These are phyloP conservation scores for Ilex asprella DNA, from an alignment of 257 asterid genomes.

Conservation along the genomic window DNA sequence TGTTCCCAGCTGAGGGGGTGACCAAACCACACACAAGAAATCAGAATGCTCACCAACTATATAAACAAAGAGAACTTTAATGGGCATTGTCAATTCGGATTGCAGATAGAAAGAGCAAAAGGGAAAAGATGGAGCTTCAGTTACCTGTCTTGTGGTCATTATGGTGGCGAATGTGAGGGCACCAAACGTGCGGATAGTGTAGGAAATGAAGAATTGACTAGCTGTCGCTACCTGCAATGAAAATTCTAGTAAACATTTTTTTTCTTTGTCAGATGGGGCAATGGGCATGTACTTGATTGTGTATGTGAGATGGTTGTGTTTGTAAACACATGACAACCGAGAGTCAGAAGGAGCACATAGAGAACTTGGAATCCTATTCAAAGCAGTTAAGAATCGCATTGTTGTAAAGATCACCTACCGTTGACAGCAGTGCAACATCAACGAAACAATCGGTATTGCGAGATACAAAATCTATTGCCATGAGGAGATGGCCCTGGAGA, in stretches of 20 bases:
- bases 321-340: too few species aligned
- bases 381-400: too few species aligned
- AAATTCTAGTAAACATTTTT: background rate
- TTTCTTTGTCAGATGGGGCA: too few species aligned
- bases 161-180: slow-evolving; percentile 90
- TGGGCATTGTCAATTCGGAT: background rate
- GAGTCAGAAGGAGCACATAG: too few species aligned
- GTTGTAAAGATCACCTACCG: slow-evolving; percentile 46
- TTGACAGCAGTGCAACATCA: slow-evolving; percentile 77
- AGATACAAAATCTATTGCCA: slow-evolving; percentile 85
- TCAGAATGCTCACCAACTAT: slow-evolving; percentile 85
- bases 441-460: slow-evolving; percentile 79
- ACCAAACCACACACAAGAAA: slow-evolving; percentile 86
- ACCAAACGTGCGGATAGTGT: slow-evolving; percentile 93
- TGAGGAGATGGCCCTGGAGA: slow-evolving; percentile 73
- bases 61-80: slow-evolving; percentile 3
- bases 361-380: too few species aligned
- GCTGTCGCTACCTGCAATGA: slow-evolving; percentile 82
- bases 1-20: slow-evolving; percentile 94
- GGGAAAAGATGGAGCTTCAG: background rate
- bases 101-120: background rate
- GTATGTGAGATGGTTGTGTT: too few species aligned
- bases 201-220: slow-evolving; percentile 92
- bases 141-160: slow-evolving; percentile 99
- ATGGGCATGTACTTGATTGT: too few species aligned